Evolutionary conservation across 1,284 basidiomycete genomes (phyloP).

Genomic region (Pseudozyma sp.): DNA sequence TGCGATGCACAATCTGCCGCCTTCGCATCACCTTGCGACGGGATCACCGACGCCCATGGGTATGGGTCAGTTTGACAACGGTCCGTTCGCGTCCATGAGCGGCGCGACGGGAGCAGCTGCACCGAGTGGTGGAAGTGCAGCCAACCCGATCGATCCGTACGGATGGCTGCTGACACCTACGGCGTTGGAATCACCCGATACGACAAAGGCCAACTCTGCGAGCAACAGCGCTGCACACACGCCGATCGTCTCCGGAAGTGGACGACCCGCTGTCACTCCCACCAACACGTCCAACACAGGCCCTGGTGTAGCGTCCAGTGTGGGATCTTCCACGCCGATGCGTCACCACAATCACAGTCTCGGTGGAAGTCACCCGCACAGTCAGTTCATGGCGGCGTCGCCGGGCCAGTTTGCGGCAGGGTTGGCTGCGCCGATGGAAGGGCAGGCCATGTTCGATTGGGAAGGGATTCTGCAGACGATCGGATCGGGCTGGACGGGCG

Average conservation of each 20-base stretch:
- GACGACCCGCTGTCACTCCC: neutral
- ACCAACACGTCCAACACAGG: neutral
- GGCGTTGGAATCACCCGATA: constrained; percentile 34
- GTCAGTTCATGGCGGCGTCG: constrained; percentile 23
- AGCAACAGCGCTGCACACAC: constrained; percentile 31
- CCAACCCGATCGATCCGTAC: constrained; percentile 49
- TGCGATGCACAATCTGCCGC: constrained; percentile 17
- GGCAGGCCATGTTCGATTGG: constrained; percentile 46
- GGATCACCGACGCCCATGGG: constrained; percentile 19
- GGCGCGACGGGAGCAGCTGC: constrained; percentile 3
- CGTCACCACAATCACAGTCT: constrained; percentile 20
- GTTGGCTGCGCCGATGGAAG: constrained; percentile 15
- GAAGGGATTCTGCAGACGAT: constrained; percentile 49
- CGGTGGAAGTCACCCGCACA: constrained; percentile 8
- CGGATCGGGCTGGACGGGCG: constrained; percentile 48
- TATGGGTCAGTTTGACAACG: constrained; percentile 15
- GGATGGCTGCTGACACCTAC: constrained; percentile 50
- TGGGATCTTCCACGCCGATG: constrained; percentile 7
- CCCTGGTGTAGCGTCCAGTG: neutral
- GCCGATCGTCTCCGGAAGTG: constrained; percentile 14
- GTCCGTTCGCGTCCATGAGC: constrained; percentile 2
- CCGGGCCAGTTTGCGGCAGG: constrained; percentile 21
- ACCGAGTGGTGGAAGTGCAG: constrained; percentile 1
- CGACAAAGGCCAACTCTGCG: constrained; percentile 21
- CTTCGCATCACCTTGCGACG: constrained; percentile 18